Evolutionary conservation across 495 filamentous ascomycete species (phyloP).

Genomic region (Penicillium ucsense): DNA sequence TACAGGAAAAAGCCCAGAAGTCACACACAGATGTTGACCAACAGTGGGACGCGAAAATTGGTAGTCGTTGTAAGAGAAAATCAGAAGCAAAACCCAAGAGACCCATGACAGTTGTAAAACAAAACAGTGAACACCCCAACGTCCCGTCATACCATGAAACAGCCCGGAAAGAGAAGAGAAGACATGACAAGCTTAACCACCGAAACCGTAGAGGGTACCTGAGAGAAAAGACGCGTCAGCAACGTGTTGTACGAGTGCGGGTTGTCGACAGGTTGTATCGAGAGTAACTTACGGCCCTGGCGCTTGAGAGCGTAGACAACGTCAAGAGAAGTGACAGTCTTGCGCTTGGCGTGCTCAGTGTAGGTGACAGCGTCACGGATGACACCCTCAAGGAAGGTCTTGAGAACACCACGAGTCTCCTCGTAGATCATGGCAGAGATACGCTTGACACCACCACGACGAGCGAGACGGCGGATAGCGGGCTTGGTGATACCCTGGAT

Average conservation of each 20-base stretch:
- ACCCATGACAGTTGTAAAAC: constrained; percentile 39
- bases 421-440: constrained; percentile 98
- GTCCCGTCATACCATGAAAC: constrained; percentile 41
- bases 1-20: constrained; percentile 34
- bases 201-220: constrained; percentile 94
- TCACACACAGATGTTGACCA: constrained; percentile 34
- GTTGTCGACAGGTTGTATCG: too few species aligned
- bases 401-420: constrained; percentile 99
- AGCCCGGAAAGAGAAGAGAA: constrained; percentile 30
- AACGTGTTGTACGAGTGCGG: not conserved
- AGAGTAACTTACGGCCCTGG: constrained; percentile 61
- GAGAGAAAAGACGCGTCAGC: constrained; percentile 13
- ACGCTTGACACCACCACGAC: constrained; percentile 99
- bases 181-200: constrained; percentile 63
- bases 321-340: constrained; percentile 96
- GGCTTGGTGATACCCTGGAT: constrained; percentile 99
- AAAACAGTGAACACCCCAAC: constrained; percentile 44
- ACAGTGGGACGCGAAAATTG: constrained; percentile 36
- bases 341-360: constrained; percentile 97
- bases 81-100: constrained; percentile 33
- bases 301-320: constrained; percentile 97
- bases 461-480: constrained; percentile 98
- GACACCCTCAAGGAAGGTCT: constrained; percentile 99
- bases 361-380: constrained; percentile 99
- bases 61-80: constrained; percentile 32